phyloP scores from a whole-genome alignment of 495 filamentous ascomycete species.

The Choiromyces venosus region DNA sequence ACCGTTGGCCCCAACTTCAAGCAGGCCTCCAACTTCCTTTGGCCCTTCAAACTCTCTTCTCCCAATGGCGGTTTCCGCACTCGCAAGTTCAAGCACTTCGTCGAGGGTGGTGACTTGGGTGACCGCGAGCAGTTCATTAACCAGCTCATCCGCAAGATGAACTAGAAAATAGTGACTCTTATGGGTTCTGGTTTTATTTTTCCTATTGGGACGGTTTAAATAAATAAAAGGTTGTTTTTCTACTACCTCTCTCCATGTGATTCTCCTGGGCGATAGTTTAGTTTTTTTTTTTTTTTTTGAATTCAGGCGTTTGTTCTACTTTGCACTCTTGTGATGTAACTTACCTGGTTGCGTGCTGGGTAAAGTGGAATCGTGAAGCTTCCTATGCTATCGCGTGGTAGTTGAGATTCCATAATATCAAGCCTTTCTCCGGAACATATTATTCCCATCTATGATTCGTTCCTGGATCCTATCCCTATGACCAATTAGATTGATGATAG shows the following conservation, averaged over 20 bases:
- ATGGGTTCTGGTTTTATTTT: background rate
- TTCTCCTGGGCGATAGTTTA: background rate
- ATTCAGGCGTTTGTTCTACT: background rate
- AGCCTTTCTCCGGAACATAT: background rate
- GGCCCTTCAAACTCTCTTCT: constrained; percentile 99
- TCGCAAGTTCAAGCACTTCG: constrained; percentile 98
- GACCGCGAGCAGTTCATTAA: constrained; percentile 99
- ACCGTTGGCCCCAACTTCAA: constrained; percentile 99
- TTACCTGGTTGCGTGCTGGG: background rate
- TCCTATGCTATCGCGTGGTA: background rate
- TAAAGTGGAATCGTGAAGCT: background rate
- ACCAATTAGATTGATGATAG: background rate
- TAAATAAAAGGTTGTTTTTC: background rate
- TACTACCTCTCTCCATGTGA: background rate
- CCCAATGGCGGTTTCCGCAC: constrained; percentile 91
- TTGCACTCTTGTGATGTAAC: background rate
- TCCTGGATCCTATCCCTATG: background rate
- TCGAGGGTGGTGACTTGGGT: constrained; percentile 96
- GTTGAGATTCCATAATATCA: background rate
- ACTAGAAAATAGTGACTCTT: constrained; percentile 55
- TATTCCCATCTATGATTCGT: background rate
- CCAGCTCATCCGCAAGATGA: constrained; percentile 93
- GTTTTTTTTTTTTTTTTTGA: too few species aligned
- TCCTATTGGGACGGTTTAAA: background rate
- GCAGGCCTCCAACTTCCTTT: constrained; percentile 94